Evolutionary conservation across 2,329 filamentous ascomycete species (phyloP), one percentile per base, ranked within the genome.

Genomic region (Trichoderma endophyticum): DNA sequence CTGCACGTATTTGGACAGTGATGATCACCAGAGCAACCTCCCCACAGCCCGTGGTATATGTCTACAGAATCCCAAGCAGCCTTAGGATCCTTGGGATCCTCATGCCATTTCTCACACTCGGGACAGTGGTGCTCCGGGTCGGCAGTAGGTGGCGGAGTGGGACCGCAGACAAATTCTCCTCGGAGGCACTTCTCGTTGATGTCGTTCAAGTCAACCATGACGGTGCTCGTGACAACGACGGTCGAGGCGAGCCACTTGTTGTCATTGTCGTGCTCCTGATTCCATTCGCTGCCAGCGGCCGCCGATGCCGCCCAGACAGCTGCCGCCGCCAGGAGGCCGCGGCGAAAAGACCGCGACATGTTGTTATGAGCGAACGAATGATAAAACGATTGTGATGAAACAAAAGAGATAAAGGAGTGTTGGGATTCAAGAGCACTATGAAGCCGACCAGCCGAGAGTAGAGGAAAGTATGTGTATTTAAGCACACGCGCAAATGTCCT

Each of bases 291-390:
- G 39, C 66, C 66, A 14, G 66, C 66, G n/a, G 60, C 57, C 36
- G 66, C 57, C 34, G 66, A n/a, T 61, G 57, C 57, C 57, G 66
- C 66, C 66, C 66, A 69, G 15, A 69, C 66, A 18, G 66, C 66
- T 54, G 26, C 66, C 21, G 66, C 66, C 36, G 66, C 51, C 14
- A 69, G 66, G 57, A 69, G 66, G 56, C 66, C 66, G 57, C 57
- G 66, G 66, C 66, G 66, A 62, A 69, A 34, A 51, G 66, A 69
- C 66, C 66, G 66, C 57, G 39, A 28, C 66, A 69, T 69, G 8
- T 36, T 69, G 66, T 14, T 54, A 1, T 59, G 28, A 61, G 24
- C 36, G 26, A 69, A 32, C 28, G 28, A 69, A 59, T 54, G 7
- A 59, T 43, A 21, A 32, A 57, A 5, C 63, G 32, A 67, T 21